Conservation (phyloP, 1,284 basidiomycete species). For the Ustanciosporium gigantosporum region DNA sequence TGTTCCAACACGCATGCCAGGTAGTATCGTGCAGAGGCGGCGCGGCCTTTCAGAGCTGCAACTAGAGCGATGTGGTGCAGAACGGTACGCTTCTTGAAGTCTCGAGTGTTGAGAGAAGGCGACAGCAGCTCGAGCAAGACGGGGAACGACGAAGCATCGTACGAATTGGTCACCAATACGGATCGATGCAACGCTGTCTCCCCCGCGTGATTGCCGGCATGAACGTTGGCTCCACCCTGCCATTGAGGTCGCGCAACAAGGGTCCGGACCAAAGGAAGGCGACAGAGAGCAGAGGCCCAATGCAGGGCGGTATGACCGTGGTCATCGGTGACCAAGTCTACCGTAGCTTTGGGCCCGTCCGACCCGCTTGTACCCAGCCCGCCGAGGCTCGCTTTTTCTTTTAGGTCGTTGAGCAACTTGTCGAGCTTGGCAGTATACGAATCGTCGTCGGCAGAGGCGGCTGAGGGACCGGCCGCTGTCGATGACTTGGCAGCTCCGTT, state of each 20-base stretch:
- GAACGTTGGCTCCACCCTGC: conserved; percentile 54
- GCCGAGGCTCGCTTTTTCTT: conserved; percentile 37
- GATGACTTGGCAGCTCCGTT: not conserved
- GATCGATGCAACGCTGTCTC: conserved; percentile 94
- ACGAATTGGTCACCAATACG: conserved; percentile 84
- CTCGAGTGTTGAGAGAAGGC: conserved; percentile 81
- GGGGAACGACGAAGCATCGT: conserved; percentile 74
- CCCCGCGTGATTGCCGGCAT: conserved; percentile 75
- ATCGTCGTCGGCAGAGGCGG: conserved; percentile 8
- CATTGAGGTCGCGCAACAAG: conserved; percentile 67
- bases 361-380: conserved; percentile 69
- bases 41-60: conserved; percentile 86
- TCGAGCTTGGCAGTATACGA: conserved; percentile 27
- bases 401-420: conserved; percentile 32
- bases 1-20: conserved; percentile 85
- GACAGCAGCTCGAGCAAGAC: conserved; percentile 70
- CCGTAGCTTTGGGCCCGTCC: conserved; percentile 70
- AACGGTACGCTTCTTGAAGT: conserved; percentile 83
- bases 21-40: conserved; percentile 83
- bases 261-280: conserved; percentile 60
- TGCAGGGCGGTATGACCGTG: conserved; percentile 93
- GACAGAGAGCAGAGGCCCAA: conserved; percentile 84
- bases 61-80: conserved; percentile 92
- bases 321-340: conserved; percentile 74
- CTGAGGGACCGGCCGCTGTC: not conserved